phyloP scores from a whole-genome alignment of 331 rosid genomes.

The Spiraea crenata region DNA sequence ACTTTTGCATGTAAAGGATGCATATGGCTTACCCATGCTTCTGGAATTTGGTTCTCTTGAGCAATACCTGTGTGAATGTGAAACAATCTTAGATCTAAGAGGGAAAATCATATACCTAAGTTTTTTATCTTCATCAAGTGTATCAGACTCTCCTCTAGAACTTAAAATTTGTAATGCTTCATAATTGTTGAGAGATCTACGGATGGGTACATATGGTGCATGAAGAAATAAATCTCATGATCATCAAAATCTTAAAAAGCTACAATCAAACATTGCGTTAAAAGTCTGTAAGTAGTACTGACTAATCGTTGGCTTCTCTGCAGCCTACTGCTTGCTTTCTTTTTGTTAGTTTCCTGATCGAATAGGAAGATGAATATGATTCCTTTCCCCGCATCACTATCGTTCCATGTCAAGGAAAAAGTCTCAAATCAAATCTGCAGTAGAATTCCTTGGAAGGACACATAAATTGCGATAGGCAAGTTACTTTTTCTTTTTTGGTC shows the following conservation, averaged over 20 bases:
- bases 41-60: slow-evolving; percentile 44
- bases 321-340: neutral
- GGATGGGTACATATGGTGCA: neutral
- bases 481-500: neutral
- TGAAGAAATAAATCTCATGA: neutral
- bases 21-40: slow-evolving; percentile 65
- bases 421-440: no score
- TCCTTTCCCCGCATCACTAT: neutral
- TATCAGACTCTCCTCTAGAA: neutral
- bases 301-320: neutral
- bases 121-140: neutral
- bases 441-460: neutral
- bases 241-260: neutral
- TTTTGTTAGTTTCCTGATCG: neutral
- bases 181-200: no score
- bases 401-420: neutral
- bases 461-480: neutral
- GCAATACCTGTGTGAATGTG: slow-evolving; percentile 45
- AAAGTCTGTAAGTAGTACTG: neutral
- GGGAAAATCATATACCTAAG: neutral
- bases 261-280: neutral
- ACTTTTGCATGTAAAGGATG: slow-evolving; percentile 76
- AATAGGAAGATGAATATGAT: neutral
- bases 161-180: neutral
- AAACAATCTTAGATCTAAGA: neutral